Evolutionary conservation across 768 basidiomycete genomes (phyloP).

Genomic region (Leccinum subtestaceum): DNA sequence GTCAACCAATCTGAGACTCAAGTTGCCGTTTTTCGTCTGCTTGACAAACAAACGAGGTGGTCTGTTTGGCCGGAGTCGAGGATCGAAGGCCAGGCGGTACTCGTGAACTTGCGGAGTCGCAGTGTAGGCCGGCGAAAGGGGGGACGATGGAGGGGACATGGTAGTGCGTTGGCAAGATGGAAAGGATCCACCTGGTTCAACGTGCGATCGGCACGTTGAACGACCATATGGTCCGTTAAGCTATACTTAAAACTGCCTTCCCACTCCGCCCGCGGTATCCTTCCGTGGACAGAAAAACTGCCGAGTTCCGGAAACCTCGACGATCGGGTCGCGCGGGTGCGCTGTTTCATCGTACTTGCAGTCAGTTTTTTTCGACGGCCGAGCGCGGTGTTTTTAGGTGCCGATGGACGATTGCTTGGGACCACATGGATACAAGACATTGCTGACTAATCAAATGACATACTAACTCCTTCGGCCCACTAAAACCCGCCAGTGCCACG

Average conservation of each 20-base stretch:
- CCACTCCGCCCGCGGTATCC: conserved; percentile 28
- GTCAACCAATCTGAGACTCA: conserved; percentile 48
- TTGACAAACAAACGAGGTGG: conserved; percentile 55
- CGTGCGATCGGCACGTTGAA: conserved; percentile 22
- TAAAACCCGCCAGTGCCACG: conserved; percentile 42
- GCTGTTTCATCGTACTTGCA: neutral
- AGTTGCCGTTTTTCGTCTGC: conserved; percentile 51
- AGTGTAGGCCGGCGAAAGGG: conserved; percentile 50
- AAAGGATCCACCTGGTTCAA: conserved; percentile 3
- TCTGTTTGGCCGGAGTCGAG: conserved; percentile 35
- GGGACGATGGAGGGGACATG: conserved; percentile 48
- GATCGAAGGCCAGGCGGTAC: conserved; percentile 48
- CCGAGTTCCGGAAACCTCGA: neutral
- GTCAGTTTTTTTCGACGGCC: neutral
- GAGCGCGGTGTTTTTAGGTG: conserved; percentile 1
- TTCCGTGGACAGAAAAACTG: conserved; percentile 2
- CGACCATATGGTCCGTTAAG: conserved; percentile 27
- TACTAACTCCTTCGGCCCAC: neutral
- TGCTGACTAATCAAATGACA: conserved; percentile 13
- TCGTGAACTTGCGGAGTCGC: conserved; percentile 53
- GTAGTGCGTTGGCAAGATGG: conserved; percentile 21
- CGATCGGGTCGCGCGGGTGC: neutral
- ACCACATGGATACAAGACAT: conserved; percentile 6
- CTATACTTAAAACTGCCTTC: conserved; percentile 36
- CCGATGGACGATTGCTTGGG: neutral